These are phyloP conservation scores for Clavispora vitiphila DNA, from an alignment of 805 yeast genomes.

Conservation along the genomic window DNA sequence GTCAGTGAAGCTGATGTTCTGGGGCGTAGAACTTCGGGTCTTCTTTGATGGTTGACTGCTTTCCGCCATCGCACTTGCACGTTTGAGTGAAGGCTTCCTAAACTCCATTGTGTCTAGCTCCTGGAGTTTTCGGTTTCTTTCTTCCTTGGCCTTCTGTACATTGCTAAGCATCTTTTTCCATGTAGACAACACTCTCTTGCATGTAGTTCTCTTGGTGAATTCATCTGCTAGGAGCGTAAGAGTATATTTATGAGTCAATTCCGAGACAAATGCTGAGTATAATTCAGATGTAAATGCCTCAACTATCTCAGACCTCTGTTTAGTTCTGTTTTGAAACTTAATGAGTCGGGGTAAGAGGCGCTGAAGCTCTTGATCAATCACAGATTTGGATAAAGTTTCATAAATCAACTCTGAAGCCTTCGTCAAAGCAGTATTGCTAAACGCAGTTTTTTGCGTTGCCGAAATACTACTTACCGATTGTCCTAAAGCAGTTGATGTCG, in stretches of 20 bases:
- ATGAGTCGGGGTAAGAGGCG: conserved; percentile 23
- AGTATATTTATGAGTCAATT: conserved; percentile 41
- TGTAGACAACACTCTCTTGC: conserved; percentile 22
- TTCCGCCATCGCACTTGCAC: conserved; percentile 4
- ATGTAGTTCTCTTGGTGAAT: conserved; percentile 27
- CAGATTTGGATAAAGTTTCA: conserved; percentile 16
- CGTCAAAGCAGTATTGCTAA: background rate
- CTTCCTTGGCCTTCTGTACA: conserved; percentile 19
- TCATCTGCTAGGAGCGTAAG: conserved; percentile 44
- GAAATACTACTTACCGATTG: background rate
- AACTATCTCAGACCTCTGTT: conserved; percentile 23
- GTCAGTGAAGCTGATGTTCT: conserved; percentile 1
- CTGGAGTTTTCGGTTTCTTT: conserved; percentile 27
- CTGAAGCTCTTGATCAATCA: conserved; percentile 22
- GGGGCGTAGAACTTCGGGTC: conserved; percentile 11
- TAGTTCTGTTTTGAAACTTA: conserved; percentile 15
- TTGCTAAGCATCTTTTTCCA: conserved; percentile 25
- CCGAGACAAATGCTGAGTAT: conserved; percentile 57
- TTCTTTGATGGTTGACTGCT: background rate
- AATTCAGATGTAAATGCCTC: conserved; percentile 45
- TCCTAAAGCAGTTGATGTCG: no score
- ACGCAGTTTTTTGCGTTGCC: background rate
- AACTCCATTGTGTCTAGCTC: conserved; percentile 27
- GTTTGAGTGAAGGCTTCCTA: conserved; percentile 16
- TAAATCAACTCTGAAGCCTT: conserved; percentile 23